Evolutionary conservation across 2,329 filamentous ascomycete species (phyloP).

Genomic region (Aspergillus fructus): DNA sequence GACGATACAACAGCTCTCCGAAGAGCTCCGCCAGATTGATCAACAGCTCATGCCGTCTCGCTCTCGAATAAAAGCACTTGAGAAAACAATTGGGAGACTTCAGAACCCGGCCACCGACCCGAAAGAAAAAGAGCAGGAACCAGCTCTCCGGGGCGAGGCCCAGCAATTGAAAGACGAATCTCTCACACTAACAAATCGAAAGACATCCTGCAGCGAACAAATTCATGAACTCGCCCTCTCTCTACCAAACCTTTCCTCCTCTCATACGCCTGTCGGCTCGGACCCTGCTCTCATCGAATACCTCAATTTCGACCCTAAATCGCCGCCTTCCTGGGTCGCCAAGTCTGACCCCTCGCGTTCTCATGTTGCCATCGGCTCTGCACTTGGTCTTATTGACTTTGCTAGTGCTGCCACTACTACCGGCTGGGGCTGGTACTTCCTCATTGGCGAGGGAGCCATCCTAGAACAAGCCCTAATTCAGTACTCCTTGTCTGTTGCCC

Average conservation of each 20-base stretch:
- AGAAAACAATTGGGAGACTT: conserved; percentile 41
- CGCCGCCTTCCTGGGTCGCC: conserved; percentile 33
- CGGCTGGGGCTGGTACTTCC: conserved; percentile 98
- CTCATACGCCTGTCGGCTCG: conserved; percentile 69
- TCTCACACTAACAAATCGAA: conserved; percentile 31
- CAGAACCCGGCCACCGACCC: conserved; percentile 21
- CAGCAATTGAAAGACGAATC: conserved; percentile 39
- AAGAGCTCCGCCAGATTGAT: conserved; percentile 40
- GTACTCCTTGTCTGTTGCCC: conserved; percentile 75
- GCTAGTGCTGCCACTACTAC: conserved; percentile 74
- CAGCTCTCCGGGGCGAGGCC: conserved; percentile 36
- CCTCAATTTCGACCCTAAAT: conserved; percentile 69
- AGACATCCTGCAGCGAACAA: conserved; percentile 49
- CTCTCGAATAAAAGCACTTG: conserved; percentile 45
- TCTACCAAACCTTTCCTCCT: conserved; percentile 82
- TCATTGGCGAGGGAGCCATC: conserved; percentile 85
- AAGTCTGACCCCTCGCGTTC: conserved; percentile 50
- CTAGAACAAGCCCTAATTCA: conserved; percentile 93
- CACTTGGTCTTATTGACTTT: conserved; percentile 91
- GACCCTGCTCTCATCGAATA: conserved; percentile 68
- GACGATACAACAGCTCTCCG: conserved; percentile 48
- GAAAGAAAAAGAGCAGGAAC: conserved; percentile 14
- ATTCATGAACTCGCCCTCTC: conserved; percentile 74
- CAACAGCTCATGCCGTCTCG: conserved; percentile 41
- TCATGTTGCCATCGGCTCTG: conserved; percentile 81